Percentiles rank a stretch among this genome's conserved stretches.
These are phyloP conservation scores for Mycena pura DNA, from an alignment of 768 basidiomycete species.

Conservation along the genomic window DNA sequence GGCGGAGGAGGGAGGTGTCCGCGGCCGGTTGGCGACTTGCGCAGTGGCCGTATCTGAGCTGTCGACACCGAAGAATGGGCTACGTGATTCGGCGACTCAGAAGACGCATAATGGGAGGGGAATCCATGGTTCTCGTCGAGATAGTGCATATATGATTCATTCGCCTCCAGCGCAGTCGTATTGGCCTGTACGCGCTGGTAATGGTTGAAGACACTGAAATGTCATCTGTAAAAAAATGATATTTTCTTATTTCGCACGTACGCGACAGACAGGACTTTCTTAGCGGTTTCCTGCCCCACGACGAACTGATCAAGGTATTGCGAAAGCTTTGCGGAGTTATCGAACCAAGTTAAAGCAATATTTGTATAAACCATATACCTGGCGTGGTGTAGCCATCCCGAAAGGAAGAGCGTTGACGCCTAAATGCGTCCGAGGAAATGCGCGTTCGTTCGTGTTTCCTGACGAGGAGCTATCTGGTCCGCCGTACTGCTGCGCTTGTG, in stretches of 20 bases:
- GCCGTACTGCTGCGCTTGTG: slow-evolving; percentile 17
- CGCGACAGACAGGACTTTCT: slow-evolving; percentile 95
- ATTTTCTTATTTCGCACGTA: slow-evolving; percentile 49
- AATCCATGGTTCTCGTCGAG: slow-evolving; percentile 27
- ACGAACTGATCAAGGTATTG: slow-evolving; percentile 89
- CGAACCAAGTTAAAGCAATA: not conserved
- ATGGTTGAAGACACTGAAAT: slow-evolving; percentile 87
- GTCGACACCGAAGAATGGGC: slow-evolving; percentile 52
- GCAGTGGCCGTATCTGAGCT: slow-evolving; percentile 69
- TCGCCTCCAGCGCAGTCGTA: slow-evolving; percentile 53
- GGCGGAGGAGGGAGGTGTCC: slow-evolving; percentile 51
- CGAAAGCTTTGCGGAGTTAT: slow-evolving; percentile 61
- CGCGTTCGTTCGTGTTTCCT: not conserved
- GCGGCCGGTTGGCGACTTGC: slow-evolving; percentile 42
- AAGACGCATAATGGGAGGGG: not conserved
- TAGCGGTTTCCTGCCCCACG: slow-evolving; percentile 90
- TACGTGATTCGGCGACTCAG: slow-evolving; percentile 23
- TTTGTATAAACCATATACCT: slow-evolving; percentile 36
- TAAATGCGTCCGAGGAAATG: slow-evolving; percentile 3
- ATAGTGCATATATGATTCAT: slow-evolving; percentile 28
- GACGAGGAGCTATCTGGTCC: slow-evolving; percentile 10
- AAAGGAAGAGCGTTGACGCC: slow-evolving; percentile 12
- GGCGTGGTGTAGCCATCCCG: slow-evolving; percentile 52
- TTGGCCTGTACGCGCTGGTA: slow-evolving; percentile 88
- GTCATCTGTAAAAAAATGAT: not conserved